Conservation (phyloP, 805 yeast genomes). For the Vanderwaltozyma verrucispora region DNA sequence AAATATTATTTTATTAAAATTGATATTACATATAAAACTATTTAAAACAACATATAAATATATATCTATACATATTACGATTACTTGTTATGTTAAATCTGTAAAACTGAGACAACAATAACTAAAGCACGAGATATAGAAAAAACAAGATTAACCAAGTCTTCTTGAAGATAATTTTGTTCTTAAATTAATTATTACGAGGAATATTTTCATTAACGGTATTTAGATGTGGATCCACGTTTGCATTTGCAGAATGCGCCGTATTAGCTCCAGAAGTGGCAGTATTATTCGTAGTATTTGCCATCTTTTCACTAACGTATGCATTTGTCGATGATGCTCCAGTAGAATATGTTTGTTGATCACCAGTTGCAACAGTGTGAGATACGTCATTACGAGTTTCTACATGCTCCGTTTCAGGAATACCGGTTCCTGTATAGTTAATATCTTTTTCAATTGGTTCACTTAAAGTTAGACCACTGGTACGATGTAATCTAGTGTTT, state of each 20-base stretch:
- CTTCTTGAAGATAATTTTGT: not conserved
- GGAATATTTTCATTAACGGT: too few species aligned
- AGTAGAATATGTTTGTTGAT: slow-evolving; percentile 2
- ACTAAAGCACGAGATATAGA: too few species aligned
- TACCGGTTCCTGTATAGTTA: slow-evolving; percentile 1
- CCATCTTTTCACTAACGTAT: slow-evolving; percentile 1
- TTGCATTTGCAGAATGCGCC: not conserved
- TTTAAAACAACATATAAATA: too few species aligned
- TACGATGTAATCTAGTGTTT: slow-evolving; percentile 15
- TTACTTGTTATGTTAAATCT: too few species aligned
- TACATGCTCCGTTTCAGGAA: not conserved
- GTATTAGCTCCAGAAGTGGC: too few species aligned
- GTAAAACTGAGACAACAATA: too few species aligned
- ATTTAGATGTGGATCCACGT: not conserved
- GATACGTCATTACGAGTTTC: not conserved
- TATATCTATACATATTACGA: too few species aligned
- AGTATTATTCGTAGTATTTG: not conserved
- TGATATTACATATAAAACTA: too few species aligned
- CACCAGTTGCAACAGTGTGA: not conserved
- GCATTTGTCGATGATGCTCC: slow-evolving; percentile 3
- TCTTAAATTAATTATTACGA: too few species aligned
- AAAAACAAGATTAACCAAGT: too few species aligned
- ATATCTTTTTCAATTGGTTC: slow-evolving; percentile 1
- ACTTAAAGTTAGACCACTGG: slow-evolving; percentile 15
- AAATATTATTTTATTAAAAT: too few species aligned